Base-by-base conservation (phyloP, 2,329 filamentous ascomycete genomes). In the Alternaria conjuncta region DNA sequence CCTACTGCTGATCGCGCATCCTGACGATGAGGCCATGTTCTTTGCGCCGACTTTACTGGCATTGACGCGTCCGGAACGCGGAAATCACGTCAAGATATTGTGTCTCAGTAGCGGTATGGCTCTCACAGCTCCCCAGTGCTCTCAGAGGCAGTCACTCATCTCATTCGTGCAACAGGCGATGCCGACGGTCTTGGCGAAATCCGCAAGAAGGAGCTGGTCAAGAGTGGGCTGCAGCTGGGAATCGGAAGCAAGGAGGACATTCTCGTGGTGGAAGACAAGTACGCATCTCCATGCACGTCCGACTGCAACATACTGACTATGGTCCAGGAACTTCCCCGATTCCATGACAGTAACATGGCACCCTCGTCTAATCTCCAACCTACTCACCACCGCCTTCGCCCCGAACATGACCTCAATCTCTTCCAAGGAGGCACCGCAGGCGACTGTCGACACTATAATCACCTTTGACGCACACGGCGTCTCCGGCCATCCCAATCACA, bases 1-100 rank as follows among this genome's bases (percentile, higher is more conserved):
- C 76, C 92, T 92, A 78, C 87, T 99, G 57, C 85, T 99, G 59
- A 98, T 99, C 75, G 96, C 96, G 21, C 96, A 99, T 82, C 96
- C 96, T 0, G 96, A 99, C 81, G 96, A 99, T 76, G 96, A 99
- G 84, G 96, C 95, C 80, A 99, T 99, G 96, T 99, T 99, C 86
- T 99, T 99, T 82, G 89, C 94, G 67, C 96, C 96, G 0, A 92
- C 93, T 1, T 85, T 98, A 13, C 86, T 96, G 72, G 89, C 92
- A n/a, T 87, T 99, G 61, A 95, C 94, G 18, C 85, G 87, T 13
- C 93, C 93, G 5, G 88, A 90, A 63, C 85, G 91, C 20, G 92
- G 92, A 5, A 98, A 99, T 81, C 93, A 96, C 77, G 87, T 99
- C 76, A 96, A 96, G 82, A 97, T 99, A 67, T 83, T 98, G 60